Evolutionary conservation across 495 filamentous ascomycete genomes (phyloP), one percentile per base, ranked within the genome.

Genomic region (Cercophora scortea): DNA sequence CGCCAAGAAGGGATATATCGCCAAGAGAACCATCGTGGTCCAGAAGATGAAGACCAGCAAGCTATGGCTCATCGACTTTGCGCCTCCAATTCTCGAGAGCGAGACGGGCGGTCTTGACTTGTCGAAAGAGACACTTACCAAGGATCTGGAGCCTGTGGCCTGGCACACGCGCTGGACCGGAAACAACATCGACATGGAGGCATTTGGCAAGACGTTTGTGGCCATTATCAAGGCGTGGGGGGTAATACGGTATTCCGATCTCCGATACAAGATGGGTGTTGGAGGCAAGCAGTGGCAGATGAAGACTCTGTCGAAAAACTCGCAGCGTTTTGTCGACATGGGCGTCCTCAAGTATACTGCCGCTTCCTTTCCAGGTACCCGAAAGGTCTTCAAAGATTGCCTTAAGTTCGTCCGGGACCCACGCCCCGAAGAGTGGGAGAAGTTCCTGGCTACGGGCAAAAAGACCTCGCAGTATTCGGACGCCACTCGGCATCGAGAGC

Each of bases 1-100:
- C 16, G 79, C 79, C 17, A 73, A 75, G 50, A 87, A 86, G 60
- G 92, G 91, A 8, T 94, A 95, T 64, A 89, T 96, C 44, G 83
- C 84, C 38, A 96, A 96, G 67, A 78, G 80, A 36, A 76, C 79
- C 0, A 75, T 91, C 6, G 74, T 88, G 33, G 75, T 81, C 16
- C 79, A 74, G 46, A 75, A 79, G 18, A 70, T 77, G 40, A 81
- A 82, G 47, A 93, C 90, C 0, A 92, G 86, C 65, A 77, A 74
- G 54, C 58, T 81, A 25, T 86, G 78, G 47, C 79, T 91, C 41
- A 77, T 71, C 45, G 78, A 73, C 58, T 91, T 86, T 59, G 67
- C 79, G 36, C 61, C 68, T 33, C 60, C 66, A 15, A 63, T 67
- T 32, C 64, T 70, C 42, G 63, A 68, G 9, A 61, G 64, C 15